Evolutionary conservation across 2,329 filamentous ascomycete species (phyloP).

Genomic region (Colletotrichum tanaceti): DNA sequence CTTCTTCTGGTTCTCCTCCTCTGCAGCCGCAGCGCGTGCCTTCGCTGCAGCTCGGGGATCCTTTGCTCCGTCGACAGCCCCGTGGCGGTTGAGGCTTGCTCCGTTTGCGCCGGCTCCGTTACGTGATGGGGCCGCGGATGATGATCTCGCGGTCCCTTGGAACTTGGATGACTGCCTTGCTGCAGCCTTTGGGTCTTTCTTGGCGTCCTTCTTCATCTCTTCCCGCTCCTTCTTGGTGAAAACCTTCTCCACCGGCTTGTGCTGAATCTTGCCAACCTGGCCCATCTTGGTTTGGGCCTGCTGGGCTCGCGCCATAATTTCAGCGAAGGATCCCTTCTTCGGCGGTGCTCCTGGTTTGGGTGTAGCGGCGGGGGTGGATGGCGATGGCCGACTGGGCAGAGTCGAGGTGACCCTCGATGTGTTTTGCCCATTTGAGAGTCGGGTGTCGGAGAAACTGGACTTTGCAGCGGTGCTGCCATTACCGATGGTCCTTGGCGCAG

Average conservation of each 20-base stretch:
- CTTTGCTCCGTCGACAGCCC: slow-evolving; percentile 32
- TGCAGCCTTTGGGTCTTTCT: slow-evolving; percentile 39
- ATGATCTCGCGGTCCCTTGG: slow-evolving; percentile 28
- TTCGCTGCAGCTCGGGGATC: slow-evolving; percentile 44
- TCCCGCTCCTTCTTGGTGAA: slow-evolving; percentile 66
- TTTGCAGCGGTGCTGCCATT: slow-evolving; percentile 25
- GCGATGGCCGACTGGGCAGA: slow-evolving; percentile 43
- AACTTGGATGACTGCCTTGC: slow-evolving; percentile 28
- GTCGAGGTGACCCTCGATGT: slow-evolving; percentile 18
- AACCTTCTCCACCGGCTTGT: slow-evolving; percentile 77
- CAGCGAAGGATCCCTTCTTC: slow-evolving; percentile 80
- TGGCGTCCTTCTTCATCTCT: slow-evolving; percentile 58
- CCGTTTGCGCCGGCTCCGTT: slow-evolving; percentile 41
- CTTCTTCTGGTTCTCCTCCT: slow-evolving; percentile 64
- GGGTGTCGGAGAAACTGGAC: slow-evolving; percentile 25
- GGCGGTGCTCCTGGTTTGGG: slow-evolving; percentile 58
- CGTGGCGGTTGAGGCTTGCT: slow-evolving; percentile 41
- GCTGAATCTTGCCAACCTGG: slow-evolving; percentile 78
- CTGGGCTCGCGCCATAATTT: slow-evolving; percentile 79
- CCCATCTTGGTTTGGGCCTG: slow-evolving; percentile 70
- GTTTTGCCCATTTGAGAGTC: slow-evolving; percentile 24
- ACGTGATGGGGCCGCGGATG: slow-evolving; percentile 10
- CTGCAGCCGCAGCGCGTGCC: slow-evolving; percentile 36
- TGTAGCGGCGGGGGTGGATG: slow-evolving; percentile 56
- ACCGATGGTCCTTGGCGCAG: slow-evolving; percentile 31